A percentile compares a stretch with the other conserved stretches of the same genome.
Evolutionary conservation across 2,329 filamentous ascomycete species (phyloP).

Genomic region (Lachnellula suecica): DNA sequence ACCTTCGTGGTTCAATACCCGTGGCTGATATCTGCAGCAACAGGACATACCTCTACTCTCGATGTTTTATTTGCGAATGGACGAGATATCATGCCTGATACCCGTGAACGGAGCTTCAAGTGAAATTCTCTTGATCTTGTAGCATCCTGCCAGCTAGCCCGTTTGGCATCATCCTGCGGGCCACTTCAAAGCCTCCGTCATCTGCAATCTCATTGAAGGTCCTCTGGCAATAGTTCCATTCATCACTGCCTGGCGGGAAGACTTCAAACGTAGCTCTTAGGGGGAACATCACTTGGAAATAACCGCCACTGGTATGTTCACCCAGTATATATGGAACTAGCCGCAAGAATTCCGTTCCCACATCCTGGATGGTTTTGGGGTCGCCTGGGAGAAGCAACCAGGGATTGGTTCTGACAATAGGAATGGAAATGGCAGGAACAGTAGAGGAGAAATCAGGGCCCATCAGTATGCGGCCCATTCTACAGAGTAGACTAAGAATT

Average conservation of each 20-base stretch:
- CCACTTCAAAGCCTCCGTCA: conserved; percentile 14
- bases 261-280: conserved; percentile 11
- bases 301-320: conserved; percentile 10
- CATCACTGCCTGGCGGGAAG: conserved; percentile 7
- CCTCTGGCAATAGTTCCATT: conserved; percentile 12
- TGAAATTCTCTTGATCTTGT: conserved; percentile 3
- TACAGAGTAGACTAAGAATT: conserved; percentile 9
- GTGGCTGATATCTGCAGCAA: too few relatives aligned
- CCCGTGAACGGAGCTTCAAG: background rate
- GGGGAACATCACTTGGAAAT: conserved; percentile 16
- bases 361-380: conserved; percentile 12
- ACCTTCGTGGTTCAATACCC: too few relatives aligned
- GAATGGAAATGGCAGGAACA: background rate
- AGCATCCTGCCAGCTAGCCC: conserved; percentile 10
- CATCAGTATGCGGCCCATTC: conserved; percentile 10
- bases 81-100: too few relatives aligned
- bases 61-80: too few relatives aligned
- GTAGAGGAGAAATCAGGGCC: conserved; percentile 5
- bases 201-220: conserved; percentile 13
- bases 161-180: conserved; percentile 9
- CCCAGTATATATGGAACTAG: conserved; percentile 6
- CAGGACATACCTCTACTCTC: too few relatives aligned
- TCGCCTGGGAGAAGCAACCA: conserved; percentile 15
- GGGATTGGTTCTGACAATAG: conserved; percentile 7
- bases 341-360: conserved; percentile 14